Conservation (phyloP, 768 basidiomycete species). For the Amanita pallidorosea region DNA sequence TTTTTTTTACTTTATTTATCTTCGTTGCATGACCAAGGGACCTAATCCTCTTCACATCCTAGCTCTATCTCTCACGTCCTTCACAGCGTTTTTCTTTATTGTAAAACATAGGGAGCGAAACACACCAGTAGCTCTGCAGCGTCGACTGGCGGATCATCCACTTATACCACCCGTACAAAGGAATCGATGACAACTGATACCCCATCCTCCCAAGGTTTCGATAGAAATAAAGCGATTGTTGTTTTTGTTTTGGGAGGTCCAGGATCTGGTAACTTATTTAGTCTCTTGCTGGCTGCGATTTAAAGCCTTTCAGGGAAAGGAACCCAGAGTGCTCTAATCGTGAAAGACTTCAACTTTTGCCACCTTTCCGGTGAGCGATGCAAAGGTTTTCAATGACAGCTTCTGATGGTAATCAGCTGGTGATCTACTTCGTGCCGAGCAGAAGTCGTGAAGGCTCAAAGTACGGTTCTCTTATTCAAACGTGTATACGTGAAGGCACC, state of each 20-base stretch:
- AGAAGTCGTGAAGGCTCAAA: slow-evolving; percentile 75
- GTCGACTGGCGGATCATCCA: slow-evolving; percentile 53
- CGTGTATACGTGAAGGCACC: slow-evolving; percentile 80
- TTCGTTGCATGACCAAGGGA: slow-evolving; percentile 14
- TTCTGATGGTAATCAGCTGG: slow-evolving; percentile 48
- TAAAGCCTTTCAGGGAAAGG: slow-evolving; percentile 67
- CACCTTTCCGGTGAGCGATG: slow-evolving; percentile 76
- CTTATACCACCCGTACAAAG: slow-evolving; percentile 50
- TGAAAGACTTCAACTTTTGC: slow-evolving; percentile 76
- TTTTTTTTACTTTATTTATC: neutral
- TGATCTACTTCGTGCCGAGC: slow-evolving; percentile 94
- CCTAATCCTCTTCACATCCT: slow-evolving; percentile 60
- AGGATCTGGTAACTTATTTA: slow-evolving; percentile 62
- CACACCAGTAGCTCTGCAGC: slow-evolving; percentile 49
- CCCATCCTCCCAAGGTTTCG: slow-evolving; percentile 30
- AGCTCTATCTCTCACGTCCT: slow-evolving; percentile 44
- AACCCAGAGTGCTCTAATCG: slow-evolving; percentile 83
- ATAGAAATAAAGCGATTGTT: slow-evolving; percentile 67
- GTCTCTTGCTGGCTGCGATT: neutral
- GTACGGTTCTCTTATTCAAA: slow-evolving; percentile 77
- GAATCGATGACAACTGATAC: neutral
- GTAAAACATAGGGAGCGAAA: slow-evolving; percentile 45
- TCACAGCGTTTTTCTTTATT: slow-evolving; percentile 45
- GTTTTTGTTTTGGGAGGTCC: slow-evolving; percentile 96
- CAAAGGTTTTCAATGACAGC: neutral